These are phyloP conservation scores for Lycium ferocissimum DNA, from an alignment of 257 asterid genomes.

Conservation along the genomic window DNA sequence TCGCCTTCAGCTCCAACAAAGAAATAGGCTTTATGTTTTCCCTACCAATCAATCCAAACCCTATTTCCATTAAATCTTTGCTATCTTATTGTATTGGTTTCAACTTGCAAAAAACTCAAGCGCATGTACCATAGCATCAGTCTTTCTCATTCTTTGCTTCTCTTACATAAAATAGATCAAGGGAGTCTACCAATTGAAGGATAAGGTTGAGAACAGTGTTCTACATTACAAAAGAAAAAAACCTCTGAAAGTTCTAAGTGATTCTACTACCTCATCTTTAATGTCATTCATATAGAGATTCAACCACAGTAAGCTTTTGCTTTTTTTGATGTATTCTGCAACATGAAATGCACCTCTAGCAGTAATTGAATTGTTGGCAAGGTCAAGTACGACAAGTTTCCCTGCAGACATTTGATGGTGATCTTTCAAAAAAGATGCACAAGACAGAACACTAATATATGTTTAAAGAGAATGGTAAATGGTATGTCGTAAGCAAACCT, in stretches of 20 bases:
- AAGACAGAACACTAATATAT: neutral
- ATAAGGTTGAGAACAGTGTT: neutral
- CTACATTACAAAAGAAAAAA: neutral
- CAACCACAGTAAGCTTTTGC: conserved; percentile 85
- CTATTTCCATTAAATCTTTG: neutral
- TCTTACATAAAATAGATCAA: neutral
- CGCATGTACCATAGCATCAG: neutral
- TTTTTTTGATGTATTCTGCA: conserved; percentile 80
- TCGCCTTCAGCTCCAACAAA: neutral
- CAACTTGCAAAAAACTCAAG: neutral
- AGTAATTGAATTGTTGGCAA: conserved; percentile 85
- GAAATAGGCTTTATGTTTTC: neutral
- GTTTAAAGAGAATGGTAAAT: neutral
- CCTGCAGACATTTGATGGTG: conserved; percentile 52
- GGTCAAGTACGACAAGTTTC: conserved; percentile 73
- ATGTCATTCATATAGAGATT: conserved; percentile 95
- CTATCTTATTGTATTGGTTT: too few species aligned
- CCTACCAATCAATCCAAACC: neutral
- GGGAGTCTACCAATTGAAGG: neutral
- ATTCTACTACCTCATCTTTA: conserved; percentile 73
- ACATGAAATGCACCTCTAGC: conserved; percentile 79
- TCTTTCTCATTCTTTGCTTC: neutral
- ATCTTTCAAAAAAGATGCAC: conserved; percentile 27
- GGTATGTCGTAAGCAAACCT: conserved; percentile 51
- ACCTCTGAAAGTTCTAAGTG: neutral